A percentile compares a stretch with the other conserved stretches of the same genome.
phyloP scores from a whole-genome alignment of 179 eudicot species.

The Actinidia arguta region DNA sequence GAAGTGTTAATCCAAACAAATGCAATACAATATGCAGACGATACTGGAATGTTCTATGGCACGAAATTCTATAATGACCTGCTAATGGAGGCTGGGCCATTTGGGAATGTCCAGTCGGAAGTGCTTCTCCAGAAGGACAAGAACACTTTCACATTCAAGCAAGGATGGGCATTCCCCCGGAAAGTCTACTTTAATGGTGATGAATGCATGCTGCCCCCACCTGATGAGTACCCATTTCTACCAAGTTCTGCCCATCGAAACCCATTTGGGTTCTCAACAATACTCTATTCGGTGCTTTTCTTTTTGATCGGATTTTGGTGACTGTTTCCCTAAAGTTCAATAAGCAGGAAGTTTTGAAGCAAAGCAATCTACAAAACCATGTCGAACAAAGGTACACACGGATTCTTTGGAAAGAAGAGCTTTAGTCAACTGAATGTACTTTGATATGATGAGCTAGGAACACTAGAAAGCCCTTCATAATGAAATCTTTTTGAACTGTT shows the following conservation, averaged over 20 bases:
- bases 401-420: neutral
- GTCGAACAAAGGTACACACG: neutral
- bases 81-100: conserved; percentile 79
- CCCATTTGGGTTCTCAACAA: conserved; percentile 21
- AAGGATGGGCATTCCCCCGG: conserved; percentile 88
- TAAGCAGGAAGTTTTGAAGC: conserved; percentile 22
- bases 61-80: conserved; percentile 76
- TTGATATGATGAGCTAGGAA: conserved; percentile 1
- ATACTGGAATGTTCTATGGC: conserved; percentile 93
- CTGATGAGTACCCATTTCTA: conserved; percentile 66
- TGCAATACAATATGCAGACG: conserved; percentile 53
- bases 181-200: conserved; percentile 87
- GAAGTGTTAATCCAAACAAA: neutral
- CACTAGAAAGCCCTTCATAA: neutral
- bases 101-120: conserved; percentile 81
- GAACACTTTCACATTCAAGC: conserved; percentile 65
- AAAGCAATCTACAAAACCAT: neutral
- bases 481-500: neutral
- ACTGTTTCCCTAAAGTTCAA: conserved; percentile 10
- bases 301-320: conserved; percentile 34
- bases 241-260: conserved; percentile 56
- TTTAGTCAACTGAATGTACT: neutral
- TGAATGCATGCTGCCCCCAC: conserved; percentile 80
- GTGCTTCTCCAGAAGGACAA: conserved; percentile 70
- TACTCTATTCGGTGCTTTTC: conserved; percentile 27